Conservation (phyloP, 768 basidiomycete species). For the Mrakia blollopis region DNA sequence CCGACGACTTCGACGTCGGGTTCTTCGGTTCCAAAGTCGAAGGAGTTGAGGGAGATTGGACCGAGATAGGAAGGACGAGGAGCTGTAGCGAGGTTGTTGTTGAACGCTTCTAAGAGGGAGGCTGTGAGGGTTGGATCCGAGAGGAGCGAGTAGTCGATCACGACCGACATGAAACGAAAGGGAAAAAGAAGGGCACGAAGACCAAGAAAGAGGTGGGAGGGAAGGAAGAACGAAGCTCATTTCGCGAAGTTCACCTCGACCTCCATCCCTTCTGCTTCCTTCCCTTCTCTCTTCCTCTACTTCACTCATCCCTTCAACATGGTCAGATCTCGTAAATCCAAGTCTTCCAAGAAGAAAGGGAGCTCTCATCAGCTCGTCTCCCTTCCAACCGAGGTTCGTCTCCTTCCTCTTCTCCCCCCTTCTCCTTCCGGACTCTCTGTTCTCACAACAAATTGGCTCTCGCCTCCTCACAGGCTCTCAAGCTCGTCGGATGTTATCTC, state of each 20-base stretch:
- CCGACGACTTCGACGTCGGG: conserved; percentile 89
- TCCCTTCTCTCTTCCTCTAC: neutral
- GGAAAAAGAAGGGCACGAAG: neutral
- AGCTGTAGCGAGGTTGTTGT: conserved; percentile 65
- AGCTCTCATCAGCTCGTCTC: no score
- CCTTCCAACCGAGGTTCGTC: no score
- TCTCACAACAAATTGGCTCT: no score
- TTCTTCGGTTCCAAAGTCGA: conserved; percentile 76
- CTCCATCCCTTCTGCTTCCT: neutral
- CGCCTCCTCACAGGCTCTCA: no score
- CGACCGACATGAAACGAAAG: conserved; percentile 68
- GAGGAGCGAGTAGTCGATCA: conserved; percentile 86
- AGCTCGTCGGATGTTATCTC: no score
- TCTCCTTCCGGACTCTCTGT: no score
- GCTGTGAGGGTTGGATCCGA: conserved; percentile 47
- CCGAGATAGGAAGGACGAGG: conserved; percentile 90
- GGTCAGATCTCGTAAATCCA: no score
- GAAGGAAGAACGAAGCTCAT: neutral
- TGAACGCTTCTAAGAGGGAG: conserved; percentile 68
- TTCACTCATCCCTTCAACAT: no score
- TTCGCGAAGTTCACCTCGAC: neutral
- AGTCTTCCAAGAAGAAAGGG: no score
- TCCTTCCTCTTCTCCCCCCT: no score
- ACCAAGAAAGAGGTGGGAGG: neutral
- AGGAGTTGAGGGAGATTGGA: conserved; percentile 74